A percentile compares a stretch with the other conserved stretches of the same genome.
phyloP scores from a whole-genome alignment of 257 asterid genomes.

The Salvia rosmarinus region DNA sequence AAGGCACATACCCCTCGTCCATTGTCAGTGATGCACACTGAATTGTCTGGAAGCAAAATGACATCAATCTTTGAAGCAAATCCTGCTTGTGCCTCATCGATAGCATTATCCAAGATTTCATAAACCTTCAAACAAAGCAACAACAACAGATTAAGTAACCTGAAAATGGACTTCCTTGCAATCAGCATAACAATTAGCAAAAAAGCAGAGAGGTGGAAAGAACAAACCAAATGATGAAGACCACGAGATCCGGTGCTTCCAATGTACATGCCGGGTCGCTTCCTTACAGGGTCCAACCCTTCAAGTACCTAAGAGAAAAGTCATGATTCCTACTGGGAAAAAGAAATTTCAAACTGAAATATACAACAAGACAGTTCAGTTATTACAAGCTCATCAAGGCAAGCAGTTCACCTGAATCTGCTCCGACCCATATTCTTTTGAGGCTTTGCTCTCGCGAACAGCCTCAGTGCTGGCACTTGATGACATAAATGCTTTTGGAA shows the following conservation, averaged over 20 bases:
- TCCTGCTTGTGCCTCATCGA: conserved; percentile 98
- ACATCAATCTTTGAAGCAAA: conserved; percentile 85
- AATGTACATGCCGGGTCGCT: conserved; percentile 96
- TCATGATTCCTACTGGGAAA: conserved; percentile 18
- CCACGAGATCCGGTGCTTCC: conserved; percentile 97
- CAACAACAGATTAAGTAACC: conserved; percentile 35
- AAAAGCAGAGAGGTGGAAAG: conserved; percentile 2
- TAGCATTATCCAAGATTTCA: conserved; percentile 96
- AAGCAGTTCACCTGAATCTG: conserved; percentile 85
- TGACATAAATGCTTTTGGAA: conserved; percentile 79
- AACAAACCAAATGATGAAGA: conserved; percentile 86
- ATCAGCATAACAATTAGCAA: conserved; percentile 8
- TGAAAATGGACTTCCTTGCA: background rate
- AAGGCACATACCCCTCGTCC: conserved; percentile 93
- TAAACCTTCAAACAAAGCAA: conserved; percentile 58
- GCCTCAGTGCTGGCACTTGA: conserved; percentile 66
- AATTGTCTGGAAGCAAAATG: conserved; percentile 69
- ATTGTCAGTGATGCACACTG: conserved; percentile 87
- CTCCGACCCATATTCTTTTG: conserved; percentile 86
- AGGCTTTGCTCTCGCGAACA: conserved; percentile 51
- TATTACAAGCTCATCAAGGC: conserved; percentile 29
- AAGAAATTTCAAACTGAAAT: background rate
- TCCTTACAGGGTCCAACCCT: conserved; percentile 94
- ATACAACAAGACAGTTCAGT: conserved; percentile 18
- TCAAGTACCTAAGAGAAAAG: conserved; percentile 71